These are phyloP conservation scores for Cyamopsis tetragonoloba DNA, from an alignment of 306 rosid genomes.

Conservation along the genomic window DNA sequence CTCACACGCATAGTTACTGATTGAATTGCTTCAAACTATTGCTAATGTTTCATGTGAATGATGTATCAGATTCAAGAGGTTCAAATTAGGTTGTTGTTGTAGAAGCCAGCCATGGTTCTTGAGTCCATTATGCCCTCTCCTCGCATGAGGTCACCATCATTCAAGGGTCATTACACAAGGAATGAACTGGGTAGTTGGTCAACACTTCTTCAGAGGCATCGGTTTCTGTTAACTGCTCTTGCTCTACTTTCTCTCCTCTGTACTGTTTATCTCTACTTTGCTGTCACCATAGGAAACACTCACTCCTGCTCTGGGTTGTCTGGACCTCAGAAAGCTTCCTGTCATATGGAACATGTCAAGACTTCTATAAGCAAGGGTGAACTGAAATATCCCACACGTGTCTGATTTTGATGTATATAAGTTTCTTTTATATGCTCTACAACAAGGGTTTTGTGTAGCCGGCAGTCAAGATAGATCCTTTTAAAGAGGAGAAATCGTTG, in stretches of 20 bases:
- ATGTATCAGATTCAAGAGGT: conserved; percentile 37
- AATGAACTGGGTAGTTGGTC: conserved; percentile 79
- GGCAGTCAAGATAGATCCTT: too few species aligned
- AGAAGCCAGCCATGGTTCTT: conserved; percentile 69
- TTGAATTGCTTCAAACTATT: background rate
- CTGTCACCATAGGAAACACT: conserved; percentile 53
- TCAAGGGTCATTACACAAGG: conserved; percentile 49
- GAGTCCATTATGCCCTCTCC: conserved; percentile 65
- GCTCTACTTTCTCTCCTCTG: conserved; percentile 57
- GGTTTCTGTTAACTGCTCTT: conserved; percentile 64
- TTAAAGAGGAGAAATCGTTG: too few species aligned
- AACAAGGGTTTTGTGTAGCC: too few species aligned
- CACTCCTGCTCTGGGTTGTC: conserved; percentile 51
- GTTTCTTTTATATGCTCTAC: too few species aligned
- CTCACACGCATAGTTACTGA: background rate
- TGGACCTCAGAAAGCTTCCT: conserved; percentile 55
- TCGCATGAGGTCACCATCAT: conserved; percentile 56
- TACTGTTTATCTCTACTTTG: conserved; percentile 82
- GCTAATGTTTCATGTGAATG: conserved; percentile 11
- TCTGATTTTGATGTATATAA: too few species aligned
- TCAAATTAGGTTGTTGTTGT: conserved; percentile 32
- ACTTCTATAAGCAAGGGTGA: conserved; percentile 45
- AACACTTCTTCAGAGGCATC: conserved; percentile 56
- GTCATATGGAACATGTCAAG: conserved; percentile 61
- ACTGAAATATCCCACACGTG: conserved; percentile 45